Evolutionary conservation across 345 rosid species (phyloP).

Genomic region (Lenwebbia sp.): DNA sequence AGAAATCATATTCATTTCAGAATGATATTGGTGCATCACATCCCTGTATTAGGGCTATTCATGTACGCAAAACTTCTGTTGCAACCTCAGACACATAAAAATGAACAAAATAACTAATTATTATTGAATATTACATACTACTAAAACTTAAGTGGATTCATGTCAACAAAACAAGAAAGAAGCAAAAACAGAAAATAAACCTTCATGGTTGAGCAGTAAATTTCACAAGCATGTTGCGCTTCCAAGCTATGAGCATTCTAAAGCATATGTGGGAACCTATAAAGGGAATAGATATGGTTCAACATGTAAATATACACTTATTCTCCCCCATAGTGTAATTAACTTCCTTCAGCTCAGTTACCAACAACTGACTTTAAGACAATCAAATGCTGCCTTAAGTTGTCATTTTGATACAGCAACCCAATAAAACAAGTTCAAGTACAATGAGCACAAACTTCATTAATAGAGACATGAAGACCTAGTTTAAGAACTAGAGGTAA

Average conservation of each 20-base stretch:
- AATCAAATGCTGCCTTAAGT: background rate
- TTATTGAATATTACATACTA: background rate
- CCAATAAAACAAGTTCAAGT: background rate
- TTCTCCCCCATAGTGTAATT: background rate
- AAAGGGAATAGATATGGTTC: background rate
- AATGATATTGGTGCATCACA: background rate
- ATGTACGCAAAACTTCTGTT: background rate
- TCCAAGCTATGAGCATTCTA: conserved; percentile 23
- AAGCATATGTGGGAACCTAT: conserved; percentile 33
- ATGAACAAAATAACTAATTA: background rate
- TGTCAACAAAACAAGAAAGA: background rate
- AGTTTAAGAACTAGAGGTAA: background rate
- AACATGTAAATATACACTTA: background rate
- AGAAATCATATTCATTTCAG: background rate
- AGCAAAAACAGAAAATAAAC: background rate
- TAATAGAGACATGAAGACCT: background rate
- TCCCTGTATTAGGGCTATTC: background rate
- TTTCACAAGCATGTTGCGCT: background rate
- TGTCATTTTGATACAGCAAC: background rate
- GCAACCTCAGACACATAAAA: background rate
- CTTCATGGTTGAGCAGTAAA: background rate
- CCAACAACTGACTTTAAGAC: background rate
- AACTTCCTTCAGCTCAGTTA: background rate
- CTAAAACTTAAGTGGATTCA: background rate
- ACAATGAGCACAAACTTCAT: background rate